Conservation (phyloP, 2,329 filamentous ascomycete species). For the Ambrosiella cleistominuta region DNA sequence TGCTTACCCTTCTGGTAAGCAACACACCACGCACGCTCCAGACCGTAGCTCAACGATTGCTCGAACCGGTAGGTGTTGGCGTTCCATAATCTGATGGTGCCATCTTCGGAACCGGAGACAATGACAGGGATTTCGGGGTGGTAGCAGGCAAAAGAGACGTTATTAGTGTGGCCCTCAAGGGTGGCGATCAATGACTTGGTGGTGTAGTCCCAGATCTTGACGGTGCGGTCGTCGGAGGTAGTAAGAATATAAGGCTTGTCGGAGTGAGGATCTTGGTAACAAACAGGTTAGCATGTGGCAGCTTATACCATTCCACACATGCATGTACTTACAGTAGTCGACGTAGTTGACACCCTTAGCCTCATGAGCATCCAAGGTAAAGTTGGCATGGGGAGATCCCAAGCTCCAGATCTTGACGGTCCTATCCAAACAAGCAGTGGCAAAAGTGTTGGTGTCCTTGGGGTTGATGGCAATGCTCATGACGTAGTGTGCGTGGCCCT, state of each 20-base stretch:
- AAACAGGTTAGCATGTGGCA: neutral
- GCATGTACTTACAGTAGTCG: slow-evolving; percentile 43
- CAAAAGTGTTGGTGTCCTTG: slow-evolving; percentile 84
- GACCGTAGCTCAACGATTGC: slow-evolving; percentile 85
- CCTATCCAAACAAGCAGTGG: slow-evolving; percentile 84
- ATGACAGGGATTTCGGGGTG: slow-evolving; percentile 94
- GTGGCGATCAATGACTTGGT: slow-evolving; percentile 95
- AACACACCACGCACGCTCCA: slow-evolving; percentile 96
- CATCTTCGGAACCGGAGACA: slow-evolving; percentile 93
- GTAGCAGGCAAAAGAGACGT: slow-evolving; percentile 95
- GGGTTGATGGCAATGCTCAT: slow-evolving; percentile 96
- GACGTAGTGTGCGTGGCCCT: slow-evolving; percentile 90
- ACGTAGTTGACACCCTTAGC: slow-evolving; percentile 97
- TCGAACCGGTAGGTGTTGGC: slow-evolving; percentile 93
- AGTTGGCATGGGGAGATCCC: slow-evolving; percentile 84
- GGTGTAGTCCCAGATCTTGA: slow-evolving; percentile 98
- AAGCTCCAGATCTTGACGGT: slow-evolving; percentile 90
- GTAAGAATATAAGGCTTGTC: slow-evolving; percentile 81
- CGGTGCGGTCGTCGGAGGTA: slow-evolving; percentile 87
- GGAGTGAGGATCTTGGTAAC: slow-evolving; percentile 37
- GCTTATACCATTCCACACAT: neutral
- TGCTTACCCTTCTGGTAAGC: slow-evolving; percentile 89
- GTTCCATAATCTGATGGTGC: slow-evolving; percentile 96
- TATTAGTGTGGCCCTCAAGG: slow-evolving; percentile 90
- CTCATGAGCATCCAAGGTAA: slow-evolving; percentile 91